Base-by-base conservation (phyloP, 1,284 basidiomycete species). In the Boletus hoseneyae region DNA sequence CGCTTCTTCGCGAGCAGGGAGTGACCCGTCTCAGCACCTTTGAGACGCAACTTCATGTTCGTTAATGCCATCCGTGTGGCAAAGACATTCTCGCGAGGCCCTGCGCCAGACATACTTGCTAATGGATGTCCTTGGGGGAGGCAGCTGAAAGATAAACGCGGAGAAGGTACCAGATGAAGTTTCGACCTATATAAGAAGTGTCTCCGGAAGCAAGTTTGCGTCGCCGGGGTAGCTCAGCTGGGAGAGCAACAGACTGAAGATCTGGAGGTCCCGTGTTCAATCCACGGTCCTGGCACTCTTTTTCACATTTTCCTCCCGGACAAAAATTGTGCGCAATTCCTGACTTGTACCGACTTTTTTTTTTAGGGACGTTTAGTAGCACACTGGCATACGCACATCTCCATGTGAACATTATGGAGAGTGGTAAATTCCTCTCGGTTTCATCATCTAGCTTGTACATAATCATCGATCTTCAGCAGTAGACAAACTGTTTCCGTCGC, bases 401-500 rank as follows among this genome's bases (percentile, higher is more conserved):
- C 18, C 3, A 37, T 7, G 3, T 16, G 15, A 37, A 1, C 15
- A 41, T 36, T 13, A 38, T 35, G 32, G 11, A 42, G 6, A 43
- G 7, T 16, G 10, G 2, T 23, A 2, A 0, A 13, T 57, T 50
- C 9, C 25, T 25, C 32, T 33, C 12, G 15, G n/a, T 42, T 27
- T 38, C 38, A 47, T 52, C 61, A 89, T 68, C 87, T 81, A 57
- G 83, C 75, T 69, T 89, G 87, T 55, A 90, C 91, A 63, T 97
- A 97, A 68, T 98, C 96, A 69, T 99, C 97, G 45, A 99, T 98
- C 74, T 97, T 91, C 67, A 99, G 73, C 64, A 99, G 73, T 57
- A 99, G 71, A 60, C 94, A 91, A n/a, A 98, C 96, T 0, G 97
- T 99, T 75, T 99, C 97, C 12, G 96, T 97, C 35, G 97, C 79